Evolutionary conservation across 208 protist genomes (phyloP), one percentile per base, ranked within the genome.

Genomic region (Leishmania aethiopica): DNA sequence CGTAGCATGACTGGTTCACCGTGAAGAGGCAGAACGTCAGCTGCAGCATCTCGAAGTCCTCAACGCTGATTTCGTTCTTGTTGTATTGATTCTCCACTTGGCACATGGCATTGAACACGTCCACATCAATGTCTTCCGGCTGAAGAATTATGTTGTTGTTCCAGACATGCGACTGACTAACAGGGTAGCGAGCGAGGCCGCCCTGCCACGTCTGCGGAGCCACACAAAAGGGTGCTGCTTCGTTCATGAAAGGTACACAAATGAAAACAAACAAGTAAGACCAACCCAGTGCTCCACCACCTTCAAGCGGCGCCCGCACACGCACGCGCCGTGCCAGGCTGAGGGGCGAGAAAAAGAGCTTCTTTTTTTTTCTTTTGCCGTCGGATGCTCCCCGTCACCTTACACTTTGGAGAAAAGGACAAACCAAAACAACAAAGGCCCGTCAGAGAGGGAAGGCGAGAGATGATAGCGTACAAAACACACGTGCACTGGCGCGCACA

Each of bases 11-110:
- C 0, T 72, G 78, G 1, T 78, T 78, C 2, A 49, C 67, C 2
- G 84, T 88, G 32, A 92, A 57, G 74, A 85, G 76, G 67, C 75
- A 91, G 62, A 81, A 85, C 28, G 82, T 79, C 49, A 88, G 67
- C 22, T 81, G 45, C 15, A 92, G 75, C 35, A 57, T 59, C 6
- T 77, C 78, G 64, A 91, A 81, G 37, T 84, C 80, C 6, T 42
- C 72, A 4, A 84, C 79, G 19, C 67, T 82, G 47, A 91, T 79
- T 60, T 78, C 62, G 45, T 80, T 71, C 25, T 78, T 51, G 10
- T 77, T 49, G 49, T 83, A 75, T 17, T 78, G 78, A 1, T 62
- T 66, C 66, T 82, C 75, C 10, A 89, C 66, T 40, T 60, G 59
- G 32, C 11, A 37, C 47, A 84, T 78, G 10, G 62, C 57, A 73